Base-by-base conservation (phyloP, 768 basidiomycete species). In the Pholiota conissans region DNA sequence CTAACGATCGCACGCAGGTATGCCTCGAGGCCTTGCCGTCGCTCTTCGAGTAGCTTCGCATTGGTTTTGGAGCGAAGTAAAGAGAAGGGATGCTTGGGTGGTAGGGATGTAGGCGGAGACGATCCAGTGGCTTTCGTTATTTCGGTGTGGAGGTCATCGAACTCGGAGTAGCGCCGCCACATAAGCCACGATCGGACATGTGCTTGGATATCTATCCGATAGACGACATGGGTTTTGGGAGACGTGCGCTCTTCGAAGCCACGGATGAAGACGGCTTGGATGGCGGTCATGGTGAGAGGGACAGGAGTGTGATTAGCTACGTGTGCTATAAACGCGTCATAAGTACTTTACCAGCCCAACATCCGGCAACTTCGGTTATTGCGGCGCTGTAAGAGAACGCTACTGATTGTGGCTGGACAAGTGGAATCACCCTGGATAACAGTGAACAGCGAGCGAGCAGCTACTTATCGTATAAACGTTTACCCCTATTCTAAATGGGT, bases 161-260 rank as follows among this genome's bases (percentile, higher is more conserved):
- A 98, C 74, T 97, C 94, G 40, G 93, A 95, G 76, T 98, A 98
- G 49, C 96, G 90, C 57, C 90, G 80, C 86, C 90, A 91, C 81
- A 97, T 91, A 56, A 89, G 85, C 95, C 95, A 98, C 69, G 92
- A 89, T 59, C 91, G 87, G 27, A 94, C 91, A 55, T 92, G 86
- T 5, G 93, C 93, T 63, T 90, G 85, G 64, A 98, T 86, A 66
- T 88, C 83, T 69, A 96, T 90, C 60, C 80, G 80, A 75, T 89
- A 96, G 64, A 90, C 91, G 56, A 82, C 80, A 67, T 95, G 92
- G n/a, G 85, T 74, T 66, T 90, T 91, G 62, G 92, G 91, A 37
- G 75, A 67, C 2, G 77, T 67, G 45, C 89, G 85, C 60, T 87
- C 85, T 69, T 93, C 90, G 67, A 84, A 81, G 64, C 78, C 79